Evolutionary conservation across 2,329 filamentous ascomycete species (phyloP).

Genomic region (Colletotrichum coccodes): DNA sequence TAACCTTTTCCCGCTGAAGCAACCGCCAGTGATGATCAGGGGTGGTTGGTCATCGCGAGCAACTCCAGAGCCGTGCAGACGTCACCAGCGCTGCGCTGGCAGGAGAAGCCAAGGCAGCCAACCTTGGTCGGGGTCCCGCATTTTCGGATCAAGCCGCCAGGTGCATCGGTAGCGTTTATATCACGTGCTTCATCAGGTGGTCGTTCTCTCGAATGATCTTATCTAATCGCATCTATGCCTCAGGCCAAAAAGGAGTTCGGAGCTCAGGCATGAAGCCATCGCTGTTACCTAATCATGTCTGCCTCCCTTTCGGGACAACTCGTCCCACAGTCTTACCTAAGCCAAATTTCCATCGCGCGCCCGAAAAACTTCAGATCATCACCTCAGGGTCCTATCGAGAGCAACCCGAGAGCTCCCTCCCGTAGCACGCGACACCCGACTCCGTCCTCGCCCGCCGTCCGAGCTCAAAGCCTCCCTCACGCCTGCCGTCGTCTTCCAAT

Average conservation of each 20-base stretch:
- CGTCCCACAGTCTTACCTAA: constrained; percentile 23
- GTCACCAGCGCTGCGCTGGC: constrained; percentile 15
- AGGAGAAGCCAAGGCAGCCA: constrained; percentile 8
- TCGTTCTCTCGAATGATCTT: neutral
- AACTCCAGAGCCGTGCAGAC: constrained; percentile 4
- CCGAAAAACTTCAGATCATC: constrained; percentile 31
- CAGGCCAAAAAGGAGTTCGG: neutral
- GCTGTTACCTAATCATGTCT: neutral
- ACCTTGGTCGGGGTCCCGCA: neutral
- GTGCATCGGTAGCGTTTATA: neutral
- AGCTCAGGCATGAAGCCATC: neutral
- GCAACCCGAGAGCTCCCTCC: neutral
- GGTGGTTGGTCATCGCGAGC: neutral
- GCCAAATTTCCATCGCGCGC: constrained; percentile 14
- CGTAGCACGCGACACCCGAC: constrained; percentile 10
- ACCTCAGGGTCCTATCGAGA: constrained; percentile 2
- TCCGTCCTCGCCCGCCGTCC: neutral
- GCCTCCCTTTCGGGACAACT: constrained; percentile 19
- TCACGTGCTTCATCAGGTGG: neutral
- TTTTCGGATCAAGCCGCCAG: constrained; percentile 14
- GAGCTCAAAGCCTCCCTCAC: neutral
- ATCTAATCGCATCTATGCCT: neutral
- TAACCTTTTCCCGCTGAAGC: neutral
- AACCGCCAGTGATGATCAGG: neutral
- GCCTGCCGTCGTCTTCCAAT: neutral